Evolutionary conservation across 2,329 filamentous ascomycete genomes (phyloP).

Genomic region (Hortaea werneckii): DNA sequence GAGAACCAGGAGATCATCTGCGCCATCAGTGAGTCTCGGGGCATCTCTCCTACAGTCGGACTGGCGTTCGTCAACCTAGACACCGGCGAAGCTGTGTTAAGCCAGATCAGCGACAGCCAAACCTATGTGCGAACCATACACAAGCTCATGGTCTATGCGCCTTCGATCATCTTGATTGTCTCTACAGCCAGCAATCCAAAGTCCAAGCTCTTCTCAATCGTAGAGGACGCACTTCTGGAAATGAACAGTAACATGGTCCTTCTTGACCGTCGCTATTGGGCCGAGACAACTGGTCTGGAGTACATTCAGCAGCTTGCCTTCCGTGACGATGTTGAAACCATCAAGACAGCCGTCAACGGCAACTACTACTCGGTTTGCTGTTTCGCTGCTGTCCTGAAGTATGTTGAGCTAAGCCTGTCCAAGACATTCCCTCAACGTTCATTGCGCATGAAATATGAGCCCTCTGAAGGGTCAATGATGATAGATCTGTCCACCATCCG

Average conservation of each 20-base stretch:
- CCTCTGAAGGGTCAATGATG: constrained; percentile 88
- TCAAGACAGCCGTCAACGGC: constrained; percentile 69
- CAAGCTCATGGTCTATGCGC: constrained; percentile 72
- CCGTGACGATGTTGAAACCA: constrained; percentile 64
- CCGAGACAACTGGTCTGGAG: constrained; percentile 65
- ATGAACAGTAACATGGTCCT: constrained; percentile 47
- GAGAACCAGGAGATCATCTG: constrained; percentile 68
- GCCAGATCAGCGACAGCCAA: constrained; percentile 86
- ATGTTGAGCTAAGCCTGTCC: constrained; percentile 60
- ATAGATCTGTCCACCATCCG: constrained; percentile 83
- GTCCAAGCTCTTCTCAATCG: constrained; percentile 63
- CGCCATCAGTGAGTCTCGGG: constrained; percentile 78
- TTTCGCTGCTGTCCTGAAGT: constrained; percentile 79
- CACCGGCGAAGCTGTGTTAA: constrained; percentile 73
- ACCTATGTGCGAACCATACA: constrained; percentile 83
- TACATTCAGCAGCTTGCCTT: constrained; percentile 74
- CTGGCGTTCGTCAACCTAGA: constrained; percentile 73
- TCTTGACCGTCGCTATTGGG: constrained; percentile 73
- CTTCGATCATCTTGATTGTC: constrained; percentile 70
- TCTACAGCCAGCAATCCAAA: constrained; percentile 58
- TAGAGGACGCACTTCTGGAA: constrained; percentile 60
- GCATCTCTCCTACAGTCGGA: constrained; percentile 72
- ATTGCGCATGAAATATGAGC: constrained; percentile 74
- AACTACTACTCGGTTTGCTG: constrained; percentile 81
- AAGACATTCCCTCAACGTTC: constrained; percentile 67